Conservation (phyloP, 805 yeast species). For the Monosporozyma solicola region DNA sequence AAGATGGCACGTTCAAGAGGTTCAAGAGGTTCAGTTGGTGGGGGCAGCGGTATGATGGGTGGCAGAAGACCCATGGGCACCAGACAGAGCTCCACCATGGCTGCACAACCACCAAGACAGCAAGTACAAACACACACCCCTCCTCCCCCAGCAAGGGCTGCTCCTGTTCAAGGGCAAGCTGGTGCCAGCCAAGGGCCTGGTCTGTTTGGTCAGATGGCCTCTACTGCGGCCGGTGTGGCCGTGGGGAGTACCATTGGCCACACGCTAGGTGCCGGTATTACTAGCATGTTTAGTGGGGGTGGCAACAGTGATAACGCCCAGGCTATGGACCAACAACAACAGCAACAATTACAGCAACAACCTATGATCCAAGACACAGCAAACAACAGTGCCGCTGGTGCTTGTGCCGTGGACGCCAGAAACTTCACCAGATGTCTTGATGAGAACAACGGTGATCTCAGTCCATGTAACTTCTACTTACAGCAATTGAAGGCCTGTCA, state of each 20-base stretch:
- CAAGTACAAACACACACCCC: constrained; percentile 42
- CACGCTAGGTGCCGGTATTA: constrained; percentile 90
- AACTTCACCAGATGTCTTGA: constrained; percentile 91
- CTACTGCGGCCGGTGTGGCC: constrained; percentile 99
- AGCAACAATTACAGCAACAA: constrained; percentile 25
- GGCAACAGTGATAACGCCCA: constrained; percentile 42
- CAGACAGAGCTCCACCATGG: constrained; percentile 72
- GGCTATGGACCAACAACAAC: constrained; percentile 40
- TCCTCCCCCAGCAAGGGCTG: constrained; percentile 18
- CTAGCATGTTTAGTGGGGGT: constrained; percentile 70
- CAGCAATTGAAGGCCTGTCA: constrained; percentile 98
- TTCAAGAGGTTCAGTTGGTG: neutral
- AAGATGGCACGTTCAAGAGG: constrained; percentile 37
- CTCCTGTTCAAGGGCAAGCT: constrained; percentile 27
- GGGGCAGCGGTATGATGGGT: neutral
- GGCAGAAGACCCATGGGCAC: constrained; percentile 35
- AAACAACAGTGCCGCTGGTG: constrained; percentile 19
- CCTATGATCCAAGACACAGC: constrained; percentile 33
- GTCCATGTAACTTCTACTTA: constrained; percentile 91
- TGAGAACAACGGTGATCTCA: constrained; percentile 92
- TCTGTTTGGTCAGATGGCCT: constrained; percentile 91
- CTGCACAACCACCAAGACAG: constrained; percentile 49
- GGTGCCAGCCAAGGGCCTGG: constrained; percentile 67
- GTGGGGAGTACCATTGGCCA: constrained; percentile 97
- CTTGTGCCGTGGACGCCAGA: constrained; percentile 91